Base-by-base conservation (phyloP, 306 rosid genomes). In the Glycyrrhiza uralensis region DNA sequence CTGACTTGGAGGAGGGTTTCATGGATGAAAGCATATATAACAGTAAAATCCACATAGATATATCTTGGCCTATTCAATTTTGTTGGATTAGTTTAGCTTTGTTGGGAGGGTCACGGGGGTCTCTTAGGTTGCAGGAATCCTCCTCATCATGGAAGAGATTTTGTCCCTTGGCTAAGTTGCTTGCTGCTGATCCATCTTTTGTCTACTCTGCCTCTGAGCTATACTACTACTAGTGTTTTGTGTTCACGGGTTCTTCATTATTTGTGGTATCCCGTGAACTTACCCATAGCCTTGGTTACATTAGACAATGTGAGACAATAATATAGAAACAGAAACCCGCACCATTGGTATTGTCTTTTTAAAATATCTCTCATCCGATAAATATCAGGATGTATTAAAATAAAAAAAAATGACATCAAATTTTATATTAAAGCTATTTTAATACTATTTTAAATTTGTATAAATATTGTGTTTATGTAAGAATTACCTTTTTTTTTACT, bases 51-150 rank as follows among this genome's bases (percentile, higher is more conserved):
- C 54, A 67, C 60, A 8, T 74, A 76, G 33, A 47, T 12, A 7
- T 71, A 1, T 7, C 0, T 44, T 70, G 77, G 78, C 50, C 2
- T 59, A 74, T 75, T 79, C 10, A 56, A 9, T 69, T n/a, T n/a
- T 22, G 62, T 47, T 78, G 7, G n/a, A 80, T 74, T 81, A 69
- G 59, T 64, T 76, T 49, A 61, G 32, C 23, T 45, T 74, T 36
- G 80, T 49, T 66, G 24, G 26, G 75, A 45, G 28, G 9, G 76
- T 83, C 84, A 79, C 84, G 87, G 87, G 87, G 87, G 87, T 59
- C 18, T 22, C 35, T 13, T 39, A 13, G 59, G 56, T 29, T 58
- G 63, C 36, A 59, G 46, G 65, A 54, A 4, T 82, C 81, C 2
- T 62, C 30, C 13, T 65, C 76, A 71, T 65, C 67, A 66, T 71